Conservation (phyloP, 1,139 yeast species). For the Diutina ranongensis region DNA sequence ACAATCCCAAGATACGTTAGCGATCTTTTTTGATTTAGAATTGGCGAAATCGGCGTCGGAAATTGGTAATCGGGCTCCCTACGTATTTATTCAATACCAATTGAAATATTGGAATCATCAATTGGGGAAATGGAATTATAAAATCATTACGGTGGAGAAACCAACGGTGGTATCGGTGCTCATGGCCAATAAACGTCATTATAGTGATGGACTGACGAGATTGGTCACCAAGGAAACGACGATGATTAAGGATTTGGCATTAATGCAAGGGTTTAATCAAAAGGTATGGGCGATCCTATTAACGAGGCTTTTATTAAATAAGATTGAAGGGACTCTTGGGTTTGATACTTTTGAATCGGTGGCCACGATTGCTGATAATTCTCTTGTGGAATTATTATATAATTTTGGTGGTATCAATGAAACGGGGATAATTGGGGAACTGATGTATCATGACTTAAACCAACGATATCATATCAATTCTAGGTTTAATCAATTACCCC, state of each 20-base stretch:
- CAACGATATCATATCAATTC: slow-evolving; percentile 17
- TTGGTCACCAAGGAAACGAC: slow-evolving; percentile 10
- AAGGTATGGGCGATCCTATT: slow-evolving; percentile 21
- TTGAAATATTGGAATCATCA: slow-evolving; percentile 18
- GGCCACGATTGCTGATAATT: slow-evolving; percentile 17
- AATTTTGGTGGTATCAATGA: slow-evolving; percentile 20
- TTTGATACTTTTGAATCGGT: slow-evolving; percentile 22
- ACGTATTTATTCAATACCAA: slow-evolving; percentile 22
- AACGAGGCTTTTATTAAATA: slow-evolving; percentile 21
- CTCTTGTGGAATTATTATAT: slow-evolving; percentile 18
- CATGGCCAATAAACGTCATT: neutral
- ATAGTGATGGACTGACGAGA: neutral
- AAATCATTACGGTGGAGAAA: slow-evolving; percentile 20
- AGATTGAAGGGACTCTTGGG: slow-evolving; percentile 25
- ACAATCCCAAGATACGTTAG: slow-evolving; percentile 15
- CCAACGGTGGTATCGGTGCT: slow-evolving; percentile 13
- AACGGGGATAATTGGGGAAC: neutral
- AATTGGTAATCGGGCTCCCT: too few relatives aligned
- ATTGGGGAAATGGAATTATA: slow-evolving; percentile 13
- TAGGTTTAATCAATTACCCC: slow-evolving; percentile 18
- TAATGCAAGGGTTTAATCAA: slow-evolving; percentile 23
- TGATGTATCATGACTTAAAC: slow-evolving; percentile 11
- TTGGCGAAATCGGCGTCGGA: neutral
- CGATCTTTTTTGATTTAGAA: slow-evolving; percentile 20
- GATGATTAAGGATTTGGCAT: slow-evolving; percentile 16